Evolutionary conservation across 192 early-diverging fungal genomes (phyloP).

Genomic region (Geranomyces variabilis): DNA sequence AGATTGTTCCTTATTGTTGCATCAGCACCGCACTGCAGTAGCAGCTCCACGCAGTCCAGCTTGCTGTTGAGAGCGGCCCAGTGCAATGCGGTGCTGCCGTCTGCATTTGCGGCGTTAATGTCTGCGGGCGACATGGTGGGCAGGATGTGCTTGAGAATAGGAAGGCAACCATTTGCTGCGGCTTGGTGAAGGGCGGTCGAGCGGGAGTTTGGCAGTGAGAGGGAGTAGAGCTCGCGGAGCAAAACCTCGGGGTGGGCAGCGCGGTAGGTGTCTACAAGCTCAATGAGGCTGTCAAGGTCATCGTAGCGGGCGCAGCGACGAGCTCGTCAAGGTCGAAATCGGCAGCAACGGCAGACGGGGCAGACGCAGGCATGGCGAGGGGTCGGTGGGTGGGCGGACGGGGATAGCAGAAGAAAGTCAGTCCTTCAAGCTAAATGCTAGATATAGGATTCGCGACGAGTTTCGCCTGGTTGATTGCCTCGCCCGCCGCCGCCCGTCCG

Average conservation of each 20-base stretch:
- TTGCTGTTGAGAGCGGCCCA: constrained; percentile 88
- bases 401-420: too few species aligned
- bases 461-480: too few species aligned
- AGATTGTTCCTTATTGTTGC: constrained; percentile 34
- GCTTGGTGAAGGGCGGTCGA: constrained; percentile 82
- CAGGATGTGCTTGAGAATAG: constrained; percentile 52
- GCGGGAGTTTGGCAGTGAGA: constrained; percentile 10
- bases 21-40: constrained; percentile 67
- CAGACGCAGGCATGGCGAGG: background rate
- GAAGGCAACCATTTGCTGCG: constrained; percentile 75
- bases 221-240: constrained; percentile 32
- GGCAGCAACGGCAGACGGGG: background rate
- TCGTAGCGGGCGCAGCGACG: constrained; percentile 73
- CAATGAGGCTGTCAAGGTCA: constrained; percentile 70
- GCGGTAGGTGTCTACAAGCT: constrained; percentile 35
- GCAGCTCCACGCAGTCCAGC: constrained; percentile 60
- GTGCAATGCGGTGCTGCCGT: constrained; percentile 68
- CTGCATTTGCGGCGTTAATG: constrained; percentile 35
- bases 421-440: too few species aligned
- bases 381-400: too few species aligned
- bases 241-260: constrained; percentile 32
- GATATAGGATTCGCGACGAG: too few species aligned
- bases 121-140: constrained; percentile 26
- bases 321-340: constrained; percentile 57
- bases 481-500: too few species aligned